Base-by-base conservation (phyloP, 139 green algal species). In the Micractinium sp. region DNA sequence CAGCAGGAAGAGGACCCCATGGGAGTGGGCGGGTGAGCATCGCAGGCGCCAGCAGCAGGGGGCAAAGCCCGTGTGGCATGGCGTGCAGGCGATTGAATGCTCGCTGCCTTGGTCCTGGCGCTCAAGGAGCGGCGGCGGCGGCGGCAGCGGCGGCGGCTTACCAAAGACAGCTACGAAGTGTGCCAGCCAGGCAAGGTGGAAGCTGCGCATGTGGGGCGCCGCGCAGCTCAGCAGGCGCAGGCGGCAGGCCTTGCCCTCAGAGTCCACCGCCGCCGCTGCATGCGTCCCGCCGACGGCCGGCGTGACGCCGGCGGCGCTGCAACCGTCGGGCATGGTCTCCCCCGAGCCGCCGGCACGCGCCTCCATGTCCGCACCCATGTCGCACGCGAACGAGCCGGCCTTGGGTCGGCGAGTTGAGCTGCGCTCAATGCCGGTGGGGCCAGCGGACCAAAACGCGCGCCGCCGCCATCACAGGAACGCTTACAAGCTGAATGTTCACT, bases 161-260 rank as follows among this genome's bases (percentile, higher is more conserved):
- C 80, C 80, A 29, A 98, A 85, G 92, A 99, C 98, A 1, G 96
- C 95, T 1, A 95, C 88, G 89, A 98, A 98, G 93, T 98, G 98
- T 29, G 89, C 76, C 0, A 98, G 86, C 96, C 96, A 98, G 3
- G 94, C 96, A 0, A 98, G 79, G 81, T 98, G 95, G 88, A 97
- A 97, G 23, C 93, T 82, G 7, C 86, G 77, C 86, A 96, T 95
- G 88, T 97, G 95, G 39, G 94, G 94, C 53, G 75, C 81, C 9
- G 82, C 67, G 27, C 94, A 36, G 38, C 56, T 61, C 27, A 89
- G 69, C 35, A 78, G 69, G 2, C 60, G 56, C 36, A 89, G 60
- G 23, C 67, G 79, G 12, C 25, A n/a, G 4, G 79, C 85, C 15
- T 75, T 83, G 60, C 25, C n/a, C 36, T 89, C 69, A 18, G 36